Percentiles rank a stretch among this genome's conserved stretches.
phyloP scores from a whole-genome alignment of 2,329 filamentous ascomycete genomes.

The Alternaria viburni region DNA sequence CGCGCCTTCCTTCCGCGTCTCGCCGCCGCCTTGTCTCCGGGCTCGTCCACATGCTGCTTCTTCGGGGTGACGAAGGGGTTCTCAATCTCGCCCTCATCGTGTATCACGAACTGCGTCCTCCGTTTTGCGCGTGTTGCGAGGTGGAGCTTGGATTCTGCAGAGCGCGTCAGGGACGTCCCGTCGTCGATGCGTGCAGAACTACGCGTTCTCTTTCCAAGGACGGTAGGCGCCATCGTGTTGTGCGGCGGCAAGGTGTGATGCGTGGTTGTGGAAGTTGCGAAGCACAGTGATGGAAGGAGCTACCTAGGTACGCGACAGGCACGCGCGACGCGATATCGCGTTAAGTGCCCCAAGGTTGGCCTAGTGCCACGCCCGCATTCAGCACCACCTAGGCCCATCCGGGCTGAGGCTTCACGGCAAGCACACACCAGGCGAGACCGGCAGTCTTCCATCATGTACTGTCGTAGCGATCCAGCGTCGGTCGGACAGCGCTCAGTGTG shows the following conservation, averaged over 20 bases:
- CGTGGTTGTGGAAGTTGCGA: slow-evolving; percentile 26
- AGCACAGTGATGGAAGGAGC: slow-evolving; percentile 19
- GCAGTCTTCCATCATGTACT: background rate
- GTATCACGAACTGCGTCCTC: slow-evolving; percentile 52
- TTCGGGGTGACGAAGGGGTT: slow-evolving; percentile 60
- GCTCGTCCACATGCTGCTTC: slow-evolving; percentile 51
- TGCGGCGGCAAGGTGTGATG: slow-evolving; percentile 26
- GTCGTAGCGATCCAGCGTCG: background rate
- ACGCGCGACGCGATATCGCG: slow-evolving; percentile 23
- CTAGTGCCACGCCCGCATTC: slow-evolving; percentile 7
- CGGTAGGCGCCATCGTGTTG: slow-evolving; percentile 39
- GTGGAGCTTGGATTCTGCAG: slow-evolving; percentile 29
- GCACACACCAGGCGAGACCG: background rate
- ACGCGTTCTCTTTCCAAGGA: slow-evolving; percentile 50
- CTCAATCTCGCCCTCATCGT: slow-evolving; percentile 71
- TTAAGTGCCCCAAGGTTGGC: slow-evolving; percentile 9
- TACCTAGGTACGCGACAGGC: background rate
- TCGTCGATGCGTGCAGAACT: slow-evolving; percentile 34
- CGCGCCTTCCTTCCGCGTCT: slow-evolving; percentile 42
- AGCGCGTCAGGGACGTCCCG: slow-evolving; percentile 33
- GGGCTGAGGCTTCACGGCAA: background rate
- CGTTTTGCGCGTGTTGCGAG: slow-evolving; percentile 50
- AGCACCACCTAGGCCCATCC: background rate
- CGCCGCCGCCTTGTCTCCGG: slow-evolving; percentile 41
- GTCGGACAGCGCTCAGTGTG: background rate